Percentiles rank a stretch among this genome's conserved stretches.
Conservation (phyloP, 176 grass and related monocot species). For the Ampelocalamus luodianensis region DNA sequence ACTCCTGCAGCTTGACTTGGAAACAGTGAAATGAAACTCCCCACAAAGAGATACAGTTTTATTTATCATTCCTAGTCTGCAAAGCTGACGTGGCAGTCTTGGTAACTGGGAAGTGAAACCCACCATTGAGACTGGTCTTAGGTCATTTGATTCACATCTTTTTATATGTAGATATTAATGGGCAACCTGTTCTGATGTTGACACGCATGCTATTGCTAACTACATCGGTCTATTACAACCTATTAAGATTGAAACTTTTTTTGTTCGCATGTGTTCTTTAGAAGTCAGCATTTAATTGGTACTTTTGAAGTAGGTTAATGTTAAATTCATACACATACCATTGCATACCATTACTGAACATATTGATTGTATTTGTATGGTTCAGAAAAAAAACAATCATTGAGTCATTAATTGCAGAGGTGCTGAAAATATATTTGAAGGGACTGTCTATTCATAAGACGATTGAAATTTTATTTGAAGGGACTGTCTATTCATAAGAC, state of each 20-base stretch:
- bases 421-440: background rate
- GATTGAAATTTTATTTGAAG: too few species aligned
- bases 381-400: background rate
- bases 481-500: too few species aligned
- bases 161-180: background rate
- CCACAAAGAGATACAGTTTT: too few species aligned
- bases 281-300: background rate
- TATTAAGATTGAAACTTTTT: background rate
- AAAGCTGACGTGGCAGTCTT: too few species aligned
- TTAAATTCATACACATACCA: background rate
- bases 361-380: background rate
- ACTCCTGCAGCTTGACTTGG: too few species aligned
- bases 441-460: too few species aligned
- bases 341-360: background rate
- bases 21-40: too few species aligned
- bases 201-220: constrained; percentile 1
- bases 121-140: too few species aligned
- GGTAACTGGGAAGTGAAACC: too few species aligned
- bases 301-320: background rate
- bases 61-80: too few species aligned
- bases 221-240: background rate
- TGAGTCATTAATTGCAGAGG: background rate
- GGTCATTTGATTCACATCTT: background rate
- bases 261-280: background rate
- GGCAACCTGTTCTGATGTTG: constrained; percentile 11